Base-by-base conservation (phyloP, 306 rosid species). In the Castanea sativa region DNA sequence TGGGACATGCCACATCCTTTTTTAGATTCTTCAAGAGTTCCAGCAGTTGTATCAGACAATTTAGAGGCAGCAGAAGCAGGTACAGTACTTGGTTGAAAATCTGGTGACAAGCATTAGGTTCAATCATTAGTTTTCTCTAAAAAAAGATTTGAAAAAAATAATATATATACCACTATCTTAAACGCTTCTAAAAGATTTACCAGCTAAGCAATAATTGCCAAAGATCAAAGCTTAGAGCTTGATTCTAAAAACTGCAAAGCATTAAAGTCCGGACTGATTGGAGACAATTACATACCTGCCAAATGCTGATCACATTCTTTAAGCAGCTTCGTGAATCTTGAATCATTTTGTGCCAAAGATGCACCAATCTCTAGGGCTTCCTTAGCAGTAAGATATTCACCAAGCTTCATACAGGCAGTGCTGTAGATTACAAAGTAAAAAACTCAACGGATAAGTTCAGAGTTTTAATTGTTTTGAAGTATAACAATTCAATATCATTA, bases 121-220 rank as follows among this genome's bases (percentile, higher is more conserved):
- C 51, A 55, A 51, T 29, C 76, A 64, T 75, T 76, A 59, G 82
- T 71, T 75, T 89, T 90, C 75, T 71, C 90, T 83, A 88, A 27
- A 25, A 69, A 35, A 60, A 10, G 14, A 85, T 67, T 61, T 25
- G 30, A 75, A 55, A 80, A 41, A 8, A 41, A 72, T 38, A 71
- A n/a, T 59, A 45, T 14, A 76, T 64, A 73, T n/a, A 74, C 55
- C 43, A 25, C 57, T 58, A 30, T 29, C 57, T 27, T 6, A 5
- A 41, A 8, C 11, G 11, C 45, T 8, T 41, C 45, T 32, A 27
- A 49, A 7, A 43, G 18, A 63, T 29, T 60, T 15, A 29, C 38
- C 18, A 56, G 21, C 29, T 8, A 5, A 27, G 45, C 2, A 23
- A 23, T 29, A 64, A 78, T 51, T 16, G 71, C 19, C 29, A 71